These are phyloP conservation scores for Kwoniella newhampshirensis DNA, from an alignment of 768 basidiomycete species.

Conservation along the genomic window DNA sequence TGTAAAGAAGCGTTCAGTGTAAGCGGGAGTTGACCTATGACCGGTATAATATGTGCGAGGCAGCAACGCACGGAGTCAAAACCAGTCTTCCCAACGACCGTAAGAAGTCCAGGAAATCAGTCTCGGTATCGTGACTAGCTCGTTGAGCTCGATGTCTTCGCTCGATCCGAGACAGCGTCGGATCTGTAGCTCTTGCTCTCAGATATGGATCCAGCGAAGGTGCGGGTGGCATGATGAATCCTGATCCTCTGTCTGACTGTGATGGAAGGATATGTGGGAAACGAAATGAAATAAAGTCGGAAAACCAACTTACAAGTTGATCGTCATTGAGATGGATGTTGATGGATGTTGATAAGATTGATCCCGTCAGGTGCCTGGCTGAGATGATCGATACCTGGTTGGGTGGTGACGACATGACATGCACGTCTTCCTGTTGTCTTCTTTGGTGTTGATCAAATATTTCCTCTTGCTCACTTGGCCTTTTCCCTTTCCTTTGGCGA, in stretches of 20 bases:
- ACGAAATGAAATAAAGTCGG: too few species aligned
- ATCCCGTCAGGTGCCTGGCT: not conserved
- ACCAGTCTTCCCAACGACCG: constrained; percentile 6
- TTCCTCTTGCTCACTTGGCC: too few species aligned
- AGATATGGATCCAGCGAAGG: constrained; percentile 28
- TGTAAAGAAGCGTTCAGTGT: constrained; percentile 13
- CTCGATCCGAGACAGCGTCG: constrained; percentile 12
- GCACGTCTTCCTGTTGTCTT: too few species aligned
- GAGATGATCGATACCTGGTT: too few species aligned
- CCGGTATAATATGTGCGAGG: not conserved
- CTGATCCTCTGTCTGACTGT: too few species aligned
- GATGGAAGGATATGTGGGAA: not conserved
- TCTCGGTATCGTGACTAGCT: not conserved
- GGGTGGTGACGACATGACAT: too few species aligned
- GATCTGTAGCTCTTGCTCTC: constrained; percentile 11
- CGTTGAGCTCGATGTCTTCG: not conserved
- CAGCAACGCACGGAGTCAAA: constrained; percentile 24
- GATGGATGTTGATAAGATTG: not conserved
- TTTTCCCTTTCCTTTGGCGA: too few species aligned
- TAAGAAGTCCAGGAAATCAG: constrained; percentile 37
- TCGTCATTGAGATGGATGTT: too few species aligned
- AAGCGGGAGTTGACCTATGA: not conserved
- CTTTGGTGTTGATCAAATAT: too few species aligned
- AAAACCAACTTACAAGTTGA: too few species aligned
- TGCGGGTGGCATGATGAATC: not conserved